These are phyloP conservation scores for Cercospora zeae-maydis DNA, from an alignment of 2,329 filamentous ascomycete species.

Conservation along the genomic window DNA sequence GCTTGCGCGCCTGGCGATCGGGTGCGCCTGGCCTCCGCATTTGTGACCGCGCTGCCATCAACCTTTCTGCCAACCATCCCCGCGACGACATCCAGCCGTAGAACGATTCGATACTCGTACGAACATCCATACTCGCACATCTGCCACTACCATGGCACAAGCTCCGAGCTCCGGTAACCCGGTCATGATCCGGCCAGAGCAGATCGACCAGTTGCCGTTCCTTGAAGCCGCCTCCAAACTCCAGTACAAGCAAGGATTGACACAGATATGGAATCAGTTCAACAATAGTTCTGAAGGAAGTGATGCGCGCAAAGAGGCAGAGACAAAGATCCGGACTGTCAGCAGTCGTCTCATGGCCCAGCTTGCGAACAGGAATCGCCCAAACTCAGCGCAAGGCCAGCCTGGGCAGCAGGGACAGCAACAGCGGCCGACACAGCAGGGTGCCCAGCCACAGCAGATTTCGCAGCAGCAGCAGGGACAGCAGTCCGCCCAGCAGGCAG, in stretches of 20 bases:
- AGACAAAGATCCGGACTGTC: conserved; percentile 49
- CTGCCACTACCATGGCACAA: conserved; percentile 12
- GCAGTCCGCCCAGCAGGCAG: background rate
- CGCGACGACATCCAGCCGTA: background rate
- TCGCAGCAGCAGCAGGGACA: conserved; percentile 11
- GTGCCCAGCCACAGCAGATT: conserved; percentile 15
- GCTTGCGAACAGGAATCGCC: conserved; percentile 21
- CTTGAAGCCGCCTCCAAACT: conserved; percentile 54
- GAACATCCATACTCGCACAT: background rate
- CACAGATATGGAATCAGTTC: conserved; percentile 53
- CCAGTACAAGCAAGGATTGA: conserved; percentile 53
- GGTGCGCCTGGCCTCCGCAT: background rate
- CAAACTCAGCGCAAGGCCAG: conserved; percentile 21
- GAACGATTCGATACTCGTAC: background rate
- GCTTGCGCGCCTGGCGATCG: background rate
- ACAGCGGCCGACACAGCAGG: conserved; percentile 17
- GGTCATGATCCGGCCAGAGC: conserved; percentile 48
- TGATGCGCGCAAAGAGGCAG: conserved; percentile 49
- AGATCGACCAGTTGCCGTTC: conserved; percentile 52
- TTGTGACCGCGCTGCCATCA: background rate
- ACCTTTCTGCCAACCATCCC: background rate
- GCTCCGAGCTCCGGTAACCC: background rate
- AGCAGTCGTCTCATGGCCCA: conserved; percentile 45
- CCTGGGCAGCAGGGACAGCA: conserved; percentile 15
- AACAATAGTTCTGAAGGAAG: conserved; percentile 49